Evolutionary conservation across 2,329 filamentous ascomycete species (phyloP).

Genomic region (Curvularia eragrostidis): DNA sequence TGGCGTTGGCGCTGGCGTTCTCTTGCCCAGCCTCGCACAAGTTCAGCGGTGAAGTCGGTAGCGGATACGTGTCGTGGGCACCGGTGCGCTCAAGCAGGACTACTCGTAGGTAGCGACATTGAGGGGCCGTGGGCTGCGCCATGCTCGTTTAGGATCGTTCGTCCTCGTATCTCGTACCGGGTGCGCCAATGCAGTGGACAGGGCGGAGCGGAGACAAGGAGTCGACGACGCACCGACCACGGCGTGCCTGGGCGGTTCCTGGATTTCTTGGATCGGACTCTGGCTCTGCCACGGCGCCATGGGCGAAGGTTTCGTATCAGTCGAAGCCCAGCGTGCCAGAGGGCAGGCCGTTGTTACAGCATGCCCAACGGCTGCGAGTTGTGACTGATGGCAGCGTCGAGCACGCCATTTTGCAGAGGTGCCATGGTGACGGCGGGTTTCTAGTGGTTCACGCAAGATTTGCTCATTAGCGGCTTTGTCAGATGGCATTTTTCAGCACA

Average conservation of each 20-base stretch:
- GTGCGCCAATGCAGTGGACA: conserved; percentile 14
- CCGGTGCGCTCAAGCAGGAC: too few relatives aligned
- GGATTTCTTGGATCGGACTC: neutral
- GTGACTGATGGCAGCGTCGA: neutral
- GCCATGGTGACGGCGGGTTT: neutral
- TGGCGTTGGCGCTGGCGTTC: conserved; percentile 6
- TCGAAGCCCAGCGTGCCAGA: neutral
- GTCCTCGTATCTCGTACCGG: conserved; percentile 16
- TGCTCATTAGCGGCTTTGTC: conserved; percentile 31
- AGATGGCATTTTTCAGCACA: conserved; percentile 39
- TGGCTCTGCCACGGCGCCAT: neutral
- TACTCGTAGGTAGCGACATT: neutral
- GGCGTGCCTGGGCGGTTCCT: conserved; percentile 14
- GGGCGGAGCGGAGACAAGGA: conserved; percentile 22
- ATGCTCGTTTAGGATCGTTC: conserved; percentile 22
- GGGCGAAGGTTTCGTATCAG: neutral
- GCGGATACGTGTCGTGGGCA: conserved; percentile 22
- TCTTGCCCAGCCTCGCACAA: conserved; percentile 22
- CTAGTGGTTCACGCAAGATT: conserved; percentile 13
- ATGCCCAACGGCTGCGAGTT: neutral
- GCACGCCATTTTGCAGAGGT: conserved; percentile 6
- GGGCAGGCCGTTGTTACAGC: neutral
- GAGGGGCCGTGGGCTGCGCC: conserved; percentile 1
- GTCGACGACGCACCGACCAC: conserved; percentile 10
- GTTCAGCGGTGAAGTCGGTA: conserved; percentile 27